These are phyloP conservation scores for Podospora pseudoanserina DNA, from an alignment of 495 filamentous ascomycete species.

Conservation along the genomic window DNA sequence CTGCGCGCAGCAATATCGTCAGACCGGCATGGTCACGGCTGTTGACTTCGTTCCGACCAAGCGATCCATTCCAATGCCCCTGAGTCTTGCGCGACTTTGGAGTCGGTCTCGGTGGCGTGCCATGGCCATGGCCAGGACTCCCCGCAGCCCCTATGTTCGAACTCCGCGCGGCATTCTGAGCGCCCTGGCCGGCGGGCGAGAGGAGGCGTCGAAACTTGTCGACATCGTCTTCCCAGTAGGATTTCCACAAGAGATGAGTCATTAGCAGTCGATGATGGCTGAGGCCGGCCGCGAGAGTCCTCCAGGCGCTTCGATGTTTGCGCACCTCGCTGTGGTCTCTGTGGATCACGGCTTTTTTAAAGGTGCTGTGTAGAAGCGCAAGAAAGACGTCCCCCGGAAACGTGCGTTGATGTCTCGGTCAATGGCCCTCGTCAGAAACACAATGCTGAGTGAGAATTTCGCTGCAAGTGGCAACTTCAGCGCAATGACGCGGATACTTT, in stretches of 20 bases:
- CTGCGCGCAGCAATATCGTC: slow-evolving; percentile 82
- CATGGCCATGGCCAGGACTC: slow-evolving; percentile 33
- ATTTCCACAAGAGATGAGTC: slow-evolving; percentile 95
- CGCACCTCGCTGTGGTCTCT: slow-evolving; percentile 81
- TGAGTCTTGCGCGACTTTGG: slow-evolving; percentile 46
- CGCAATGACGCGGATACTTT: slow-evolving; percentile 16
- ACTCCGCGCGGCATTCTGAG: slow-evolving; percentile 46
- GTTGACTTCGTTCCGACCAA: slow-evolving; percentile 74
- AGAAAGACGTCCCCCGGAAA: slow-evolving; percentile 26
- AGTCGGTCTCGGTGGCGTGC: slow-evolving; percentile 45
- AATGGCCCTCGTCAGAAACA: slow-evolving; percentile 2
- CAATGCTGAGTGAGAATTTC: slow-evolving; percentile 14
- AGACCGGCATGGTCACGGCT: slow-evolving; percentile 71
- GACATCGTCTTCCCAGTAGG: slow-evolving; percentile 93
- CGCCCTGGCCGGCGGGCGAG: slow-evolving; percentile 57
- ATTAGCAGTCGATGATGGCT: slow-evolving; percentile 56
- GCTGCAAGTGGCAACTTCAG: slow-evolving; percentile 19
- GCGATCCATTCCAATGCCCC: slow-evolving; percentile 32
- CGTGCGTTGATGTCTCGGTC: neutral
- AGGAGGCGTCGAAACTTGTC: slow-evolving; percentile 83
- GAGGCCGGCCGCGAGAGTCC: slow-evolving; percentile 22
- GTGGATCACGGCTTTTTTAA: slow-evolving; percentile 82
- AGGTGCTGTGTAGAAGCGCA: slow-evolving; percentile 51
- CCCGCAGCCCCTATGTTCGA: slow-evolving; percentile 22
- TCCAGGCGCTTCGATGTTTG: slow-evolving; percentile 50